Percentiles rank a stretch among this genome's conserved stretches.
Conservation (phyloP, 176 grass and related monocot genomes). For the Ampelocalamus luodianensis region DNA sequence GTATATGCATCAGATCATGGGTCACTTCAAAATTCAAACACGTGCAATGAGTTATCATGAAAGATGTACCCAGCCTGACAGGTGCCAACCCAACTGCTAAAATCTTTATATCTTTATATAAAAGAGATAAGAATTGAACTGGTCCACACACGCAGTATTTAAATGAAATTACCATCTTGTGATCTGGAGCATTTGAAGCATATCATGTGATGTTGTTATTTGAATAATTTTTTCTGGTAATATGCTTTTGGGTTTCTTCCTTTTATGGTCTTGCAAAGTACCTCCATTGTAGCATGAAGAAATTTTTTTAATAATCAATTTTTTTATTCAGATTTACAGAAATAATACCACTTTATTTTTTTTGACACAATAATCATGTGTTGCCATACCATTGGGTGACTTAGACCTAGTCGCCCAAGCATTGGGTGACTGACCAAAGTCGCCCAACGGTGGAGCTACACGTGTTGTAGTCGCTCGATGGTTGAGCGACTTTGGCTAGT, state of each 20-base stretch:
- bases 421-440: no score
- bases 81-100: slow-evolving; percentile 40
- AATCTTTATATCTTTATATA: slow-evolving; percentile 17
- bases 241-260: not conserved
- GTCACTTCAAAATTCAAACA: slow-evolving; percentile 38
- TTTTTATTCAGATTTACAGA: no score
- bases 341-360: no score
- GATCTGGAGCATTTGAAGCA: slow-evolving; percentile 19
- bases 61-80: slow-evolving; percentile 40
- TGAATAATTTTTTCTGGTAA: not conserved
- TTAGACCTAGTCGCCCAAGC: no score
- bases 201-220: not conserved
- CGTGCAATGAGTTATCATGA: slow-evolving; percentile 12
- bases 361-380: no score
- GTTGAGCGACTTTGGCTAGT: no score
- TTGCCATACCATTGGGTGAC: no score
- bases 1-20: not conserved
- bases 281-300: no score
- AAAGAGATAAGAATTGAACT: slow-evolving; percentile 10
- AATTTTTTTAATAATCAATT: no score
- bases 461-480: no score
- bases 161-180: slow-evolving; percentile 26
- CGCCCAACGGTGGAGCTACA: no score
- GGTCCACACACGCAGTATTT: slow-evolving; percentile 29
- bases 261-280: slow-evolving; percentile 11